Conservation (phyloP, 306 rosid genomes). For the Trifolium subterraneum region DNA sequence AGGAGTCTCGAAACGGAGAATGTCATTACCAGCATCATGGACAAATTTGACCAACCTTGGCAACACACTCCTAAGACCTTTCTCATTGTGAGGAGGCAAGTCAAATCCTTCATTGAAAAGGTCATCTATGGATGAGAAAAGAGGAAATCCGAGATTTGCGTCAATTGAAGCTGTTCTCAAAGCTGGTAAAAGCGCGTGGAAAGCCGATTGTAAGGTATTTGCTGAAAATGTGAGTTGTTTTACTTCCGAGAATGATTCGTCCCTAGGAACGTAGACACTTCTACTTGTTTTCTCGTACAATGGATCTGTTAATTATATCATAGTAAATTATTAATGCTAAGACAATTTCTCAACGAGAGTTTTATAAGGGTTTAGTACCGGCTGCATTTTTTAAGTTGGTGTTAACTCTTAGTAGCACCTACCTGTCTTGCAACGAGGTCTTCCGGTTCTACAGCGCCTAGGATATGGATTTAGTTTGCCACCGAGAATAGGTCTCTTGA, state of each 20-base stretch:
- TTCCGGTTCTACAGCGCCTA: conserved; percentile 77
- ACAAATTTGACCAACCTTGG: conserved; percentile 55
- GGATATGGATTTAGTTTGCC: conserved; percentile 66
- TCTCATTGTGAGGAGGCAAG: conserved; percentile 46
- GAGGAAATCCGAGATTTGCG: conserved; percentile 47
- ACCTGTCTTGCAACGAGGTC: conserved; percentile 47
- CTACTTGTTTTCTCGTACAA: conserved; percentile 55
- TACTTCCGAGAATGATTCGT: conserved; percentile 64
- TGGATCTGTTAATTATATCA: conserved; percentile 44
- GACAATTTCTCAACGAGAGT: not conserved
- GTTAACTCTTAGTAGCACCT: not conserved
- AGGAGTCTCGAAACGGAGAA: conserved; percentile 68
- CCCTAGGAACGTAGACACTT: conserved; percentile 66
- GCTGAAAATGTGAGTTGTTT: conserved; percentile 55
- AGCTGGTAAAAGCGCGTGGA: conserved; percentile 58
- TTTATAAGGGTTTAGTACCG: not conserved
- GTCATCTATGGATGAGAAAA: conserved; percentile 61
- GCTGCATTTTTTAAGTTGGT: not conserved
- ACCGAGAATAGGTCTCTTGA: conserved; percentile 64
- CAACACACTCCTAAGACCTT: conserved; percentile 42
- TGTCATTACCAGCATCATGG: conserved; percentile 27
- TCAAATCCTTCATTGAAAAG: conserved; percentile 60
- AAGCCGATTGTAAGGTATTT: conserved; percentile 45
- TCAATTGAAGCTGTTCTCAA: conserved; percentile 39
- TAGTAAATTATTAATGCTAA: not conserved